Evolutionary conservation across 225 moss, liverwort and hornwort species (phyloP), one percentile per base, ranked within the genome.

Genomic region (Pseudisothecium myosuroides): DNA sequence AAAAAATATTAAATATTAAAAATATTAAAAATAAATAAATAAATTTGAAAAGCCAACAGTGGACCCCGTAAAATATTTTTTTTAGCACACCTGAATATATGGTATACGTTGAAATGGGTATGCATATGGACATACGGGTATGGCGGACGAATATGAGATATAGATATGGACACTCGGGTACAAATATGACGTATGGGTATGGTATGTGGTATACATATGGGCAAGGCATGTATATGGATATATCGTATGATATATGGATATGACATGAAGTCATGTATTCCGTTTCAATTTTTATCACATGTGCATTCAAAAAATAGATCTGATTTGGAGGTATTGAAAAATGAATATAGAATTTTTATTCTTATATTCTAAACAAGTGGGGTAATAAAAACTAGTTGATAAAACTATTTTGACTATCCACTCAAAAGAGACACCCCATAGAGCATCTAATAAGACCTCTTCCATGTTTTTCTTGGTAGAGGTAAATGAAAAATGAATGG

Each of bases 101-200:
- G 45, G 16, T 28, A 17, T 17, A 45, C 0, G 10, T 10, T 45
- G 71, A 73, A 43, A 27, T 27, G 27, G 3, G 17, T 45, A n/a
- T 67, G 37, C 2, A 1, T 65, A 39, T 0, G 15, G 9, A 12
- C 9, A 41, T 3, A 5, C 3, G 8, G 28, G 17, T 73, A 73
- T 1, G 10, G 17, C 16, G 0, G 15, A 43, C 0, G 1, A 28
- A 17, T 17, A 43, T 2, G 24, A 10, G 1, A 28, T 24, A 27
- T 3, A 72, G 5, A 17, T 17, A 28, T 6, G 45, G 73, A 10
- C 45, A 6, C 43, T 14, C 2, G 3, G 4, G 9, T 72, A 14
- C 1, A 15, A 71, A 5, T 26, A 14, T 71, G 71, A 39, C 24
- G 14, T 14, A 14, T 69, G 39, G 2, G 11, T 67, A 37, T 37